Evolutionary conservation across 352 stramenopile species (phyloP).

Genomic region (Pythium volutum): DNA sequence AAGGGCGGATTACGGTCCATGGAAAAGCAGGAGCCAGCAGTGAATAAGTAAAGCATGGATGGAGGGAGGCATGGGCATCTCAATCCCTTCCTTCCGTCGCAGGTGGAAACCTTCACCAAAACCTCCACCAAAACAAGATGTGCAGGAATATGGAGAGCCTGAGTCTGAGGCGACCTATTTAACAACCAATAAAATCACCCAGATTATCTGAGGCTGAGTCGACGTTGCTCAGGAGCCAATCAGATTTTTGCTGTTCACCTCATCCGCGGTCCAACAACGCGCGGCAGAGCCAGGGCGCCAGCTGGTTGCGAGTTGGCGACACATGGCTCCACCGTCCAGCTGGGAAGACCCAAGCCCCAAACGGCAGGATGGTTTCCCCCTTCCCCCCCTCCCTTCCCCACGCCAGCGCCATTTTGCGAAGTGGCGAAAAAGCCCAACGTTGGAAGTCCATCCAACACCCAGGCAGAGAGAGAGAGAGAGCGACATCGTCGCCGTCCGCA

Average conservation of each 20-base stretch:
- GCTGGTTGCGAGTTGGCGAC: conserved; percentile 21
- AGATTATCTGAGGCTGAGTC: conserved; percentile 16
- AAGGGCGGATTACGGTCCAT: background rate
- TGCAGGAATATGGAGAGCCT: background rate
- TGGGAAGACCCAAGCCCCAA: conserved; percentile 1
- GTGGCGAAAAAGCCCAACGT: conserved; percentile 10
- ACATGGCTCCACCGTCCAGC: conserved; percentile 23
- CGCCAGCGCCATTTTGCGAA: background rate
- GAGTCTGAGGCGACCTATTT: background rate
- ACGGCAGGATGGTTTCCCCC: background rate
- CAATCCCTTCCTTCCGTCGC: background rate
- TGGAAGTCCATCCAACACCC: conserved; percentile 4
- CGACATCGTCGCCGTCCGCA: background rate
- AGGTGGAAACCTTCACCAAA: too few relatives aligned
- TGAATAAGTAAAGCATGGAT: too few relatives aligned
- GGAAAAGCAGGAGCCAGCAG: background rate
- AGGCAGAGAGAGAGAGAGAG: conserved; percentile 3
- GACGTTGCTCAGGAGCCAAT: conserved; percentile 1
- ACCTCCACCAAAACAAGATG: background rate
- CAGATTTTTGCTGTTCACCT: background rate
- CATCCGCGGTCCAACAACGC: background rate
- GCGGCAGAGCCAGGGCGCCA: conserved; percentile 21
- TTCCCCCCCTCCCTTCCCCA: background rate
- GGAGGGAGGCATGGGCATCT: background rate
- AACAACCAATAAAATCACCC: background rate